Conservation (phyloP, 495 filamentous ascomycete genomes). For the Sordaria brevicollis region DNA sequence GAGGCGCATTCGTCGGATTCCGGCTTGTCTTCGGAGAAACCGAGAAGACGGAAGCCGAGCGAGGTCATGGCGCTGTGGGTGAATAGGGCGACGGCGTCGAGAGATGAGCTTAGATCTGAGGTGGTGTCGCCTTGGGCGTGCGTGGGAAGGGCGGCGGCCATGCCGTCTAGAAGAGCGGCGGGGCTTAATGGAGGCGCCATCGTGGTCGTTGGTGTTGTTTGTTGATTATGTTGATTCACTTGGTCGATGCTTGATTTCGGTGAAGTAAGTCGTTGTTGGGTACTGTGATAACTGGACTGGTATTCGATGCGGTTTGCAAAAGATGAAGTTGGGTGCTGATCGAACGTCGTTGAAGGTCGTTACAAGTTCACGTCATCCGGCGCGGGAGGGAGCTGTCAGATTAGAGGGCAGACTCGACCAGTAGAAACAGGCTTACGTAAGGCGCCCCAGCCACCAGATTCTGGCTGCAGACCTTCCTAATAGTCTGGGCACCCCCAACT, state of each 20-base stretch:
- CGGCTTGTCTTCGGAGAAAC: constrained; percentile 62
- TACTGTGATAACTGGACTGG: no score
- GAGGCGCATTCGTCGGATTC: constrained; percentile 31
- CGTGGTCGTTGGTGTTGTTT: not conserved
- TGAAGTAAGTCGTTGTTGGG: not conserved
- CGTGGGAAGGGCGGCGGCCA: constrained; percentile 48
- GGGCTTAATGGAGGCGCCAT: constrained; percentile 27
- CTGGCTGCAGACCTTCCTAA: no score
- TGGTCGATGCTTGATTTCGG: not conserved
- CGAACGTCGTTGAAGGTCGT: not conserved
- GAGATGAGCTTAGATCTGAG: constrained; percentile 59
- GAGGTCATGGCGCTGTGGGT: constrained; percentile 73
- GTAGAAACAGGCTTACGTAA: no score
- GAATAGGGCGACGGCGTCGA: constrained; percentile 79
- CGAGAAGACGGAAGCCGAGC: constrained; percentile 71
- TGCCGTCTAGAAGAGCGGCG: constrained; percentile 37
- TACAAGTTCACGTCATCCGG: not conserved
- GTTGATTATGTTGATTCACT: not conserved
- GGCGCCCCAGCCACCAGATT: no score
- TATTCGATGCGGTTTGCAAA: not conserved
- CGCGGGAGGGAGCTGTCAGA: not conserved
- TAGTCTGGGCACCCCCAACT: no score
- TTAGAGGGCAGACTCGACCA: no score
- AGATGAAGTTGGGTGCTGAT: not conserved
- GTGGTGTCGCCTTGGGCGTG: constrained; percentile 38